Conservation (phyloP, 176 grass and related monocot species). For the Secale cereale region DNA sequence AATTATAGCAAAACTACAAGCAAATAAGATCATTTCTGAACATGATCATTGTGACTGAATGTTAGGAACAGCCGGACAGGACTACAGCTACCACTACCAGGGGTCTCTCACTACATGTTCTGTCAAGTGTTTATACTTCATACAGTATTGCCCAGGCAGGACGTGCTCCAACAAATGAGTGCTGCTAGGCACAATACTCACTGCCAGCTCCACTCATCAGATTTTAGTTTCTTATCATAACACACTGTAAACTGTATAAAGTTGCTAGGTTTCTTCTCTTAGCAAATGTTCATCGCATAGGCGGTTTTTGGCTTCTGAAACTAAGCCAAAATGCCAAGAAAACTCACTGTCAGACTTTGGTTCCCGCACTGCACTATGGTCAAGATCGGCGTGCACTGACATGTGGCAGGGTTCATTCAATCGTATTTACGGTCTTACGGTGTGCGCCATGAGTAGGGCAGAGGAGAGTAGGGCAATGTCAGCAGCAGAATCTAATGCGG, state of each 20-base stretch:
- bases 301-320: neutral
- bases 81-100: neutral
- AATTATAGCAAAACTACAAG: constrained; percentile 12
- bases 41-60: neutral
- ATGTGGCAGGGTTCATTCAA: neutral
- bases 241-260: neutral
- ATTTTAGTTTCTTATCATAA: neutral
- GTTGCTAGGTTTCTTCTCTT: neutral
- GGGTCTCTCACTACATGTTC: neutral
- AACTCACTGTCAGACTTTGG: neutral
- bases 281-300: neutral
- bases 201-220: neutral
- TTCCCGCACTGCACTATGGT: neutral
- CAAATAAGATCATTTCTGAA: constrained; percentile 3
- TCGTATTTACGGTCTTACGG: neutral
- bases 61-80: constrained; percentile 5
- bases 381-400: neutral
- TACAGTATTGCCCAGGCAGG: neutral
- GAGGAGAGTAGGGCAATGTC: neutral
- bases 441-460: neutral
- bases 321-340: neutral
- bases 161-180: neutral
- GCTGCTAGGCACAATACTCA: too few species aligned
- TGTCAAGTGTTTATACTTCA: neutral
- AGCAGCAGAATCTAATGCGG: neutral